These are phyloP conservation scores for Verticillium nonalfalfae DNA, from an alignment of 2,329 filamentous ascomycete genomes.

Conservation along the genomic window DNA sequence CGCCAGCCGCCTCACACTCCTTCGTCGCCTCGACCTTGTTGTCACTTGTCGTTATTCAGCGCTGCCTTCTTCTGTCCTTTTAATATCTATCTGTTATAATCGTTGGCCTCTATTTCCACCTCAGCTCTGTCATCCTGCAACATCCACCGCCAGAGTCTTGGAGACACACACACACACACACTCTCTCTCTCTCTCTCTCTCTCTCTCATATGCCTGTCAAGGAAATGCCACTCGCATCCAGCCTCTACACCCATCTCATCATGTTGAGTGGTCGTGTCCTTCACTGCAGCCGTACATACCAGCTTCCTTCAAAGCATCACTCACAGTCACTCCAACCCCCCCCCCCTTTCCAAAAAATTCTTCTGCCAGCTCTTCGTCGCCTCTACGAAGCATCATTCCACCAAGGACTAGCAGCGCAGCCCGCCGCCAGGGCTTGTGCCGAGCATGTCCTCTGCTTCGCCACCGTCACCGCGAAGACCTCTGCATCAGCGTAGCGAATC, in stretches of 20 bases:
- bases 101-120: too few species aligned
- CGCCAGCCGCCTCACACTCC: too few species aligned
- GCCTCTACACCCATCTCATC: neutral
- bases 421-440: neutral
- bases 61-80: too few species aligned
- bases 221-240: neutral
- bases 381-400: neutral
- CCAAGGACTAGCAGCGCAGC: neutral
- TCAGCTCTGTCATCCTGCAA: too few species aligned
- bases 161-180: too few species aligned
- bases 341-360: neutral
- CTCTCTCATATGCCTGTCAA: neutral
- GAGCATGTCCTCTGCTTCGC: slow-evolving; percentile 18
- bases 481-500: slow-evolving; percentile 33
- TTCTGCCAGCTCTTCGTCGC: neutral
- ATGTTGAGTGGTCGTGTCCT: neutral
- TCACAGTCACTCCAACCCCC: neutral
- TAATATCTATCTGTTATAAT: too few species aligned
- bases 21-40: too few species aligned
- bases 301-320: neutral
- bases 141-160: too few species aligned
- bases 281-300: neutral
- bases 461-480: slow-evolving; percentile 23
- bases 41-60: too few species aligned
- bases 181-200: neutral